phyloP scores from a whole-genome alignment of 805 yeast species.

The Ogataea trehalophila region DNA sequence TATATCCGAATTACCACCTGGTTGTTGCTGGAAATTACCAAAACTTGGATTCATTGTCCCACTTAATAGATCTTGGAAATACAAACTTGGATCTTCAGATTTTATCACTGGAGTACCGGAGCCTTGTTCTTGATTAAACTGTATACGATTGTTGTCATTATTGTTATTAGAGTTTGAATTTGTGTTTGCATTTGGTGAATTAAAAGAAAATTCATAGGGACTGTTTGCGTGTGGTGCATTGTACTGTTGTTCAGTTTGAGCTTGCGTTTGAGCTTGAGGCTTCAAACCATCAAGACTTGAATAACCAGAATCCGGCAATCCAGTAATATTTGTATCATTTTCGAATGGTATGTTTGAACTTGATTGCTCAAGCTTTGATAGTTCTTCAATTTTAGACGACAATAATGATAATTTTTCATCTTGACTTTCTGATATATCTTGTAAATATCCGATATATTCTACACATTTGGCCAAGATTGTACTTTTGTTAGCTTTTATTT shows the following conservation, averaged over 20 bases:
- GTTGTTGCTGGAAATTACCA: neutral
- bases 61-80: conserved; percentile 12
- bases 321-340: too few species aligned
- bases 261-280: neutral
- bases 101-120: conserved; percentile 1
- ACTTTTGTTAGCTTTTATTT: conserved; percentile 78
- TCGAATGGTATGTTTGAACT: neutral
- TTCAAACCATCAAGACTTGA: neutral
- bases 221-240: conserved; percentile 4
- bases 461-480: conserved; percentile 73
- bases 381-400: conserved; percentile 31
- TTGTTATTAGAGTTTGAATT: neutral
- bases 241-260: neutral
- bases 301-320: too few species aligned
- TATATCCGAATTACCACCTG: neutral
- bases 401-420: conserved; percentile 42
- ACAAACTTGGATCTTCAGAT: conserved; percentile 12
- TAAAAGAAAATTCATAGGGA: conserved; percentile 12
- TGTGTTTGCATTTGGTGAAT: conserved; percentile 4
- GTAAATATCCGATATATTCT: conserved; percentile 67
- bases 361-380: conserved; percentile 3
- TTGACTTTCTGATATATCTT: conserved; percentile 55
- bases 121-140: conserved; percentile 8
- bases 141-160: conserved; percentile 1
- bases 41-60: conserved; percentile 2